phyloP scores from a whole-genome alignment of 306 rosid species.

The Vicia sativa region DNA sequence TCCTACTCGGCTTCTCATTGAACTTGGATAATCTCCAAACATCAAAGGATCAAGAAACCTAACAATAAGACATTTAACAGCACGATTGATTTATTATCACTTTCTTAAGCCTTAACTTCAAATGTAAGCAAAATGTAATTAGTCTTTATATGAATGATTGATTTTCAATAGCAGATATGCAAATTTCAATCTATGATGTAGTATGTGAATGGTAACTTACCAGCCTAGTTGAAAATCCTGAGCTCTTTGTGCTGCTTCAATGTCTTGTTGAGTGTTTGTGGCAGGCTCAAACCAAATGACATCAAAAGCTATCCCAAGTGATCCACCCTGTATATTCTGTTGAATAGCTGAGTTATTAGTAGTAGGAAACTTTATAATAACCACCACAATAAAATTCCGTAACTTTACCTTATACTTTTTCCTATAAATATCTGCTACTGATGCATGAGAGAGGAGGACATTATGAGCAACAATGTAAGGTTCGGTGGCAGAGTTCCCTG shows the following conservation, averaged over 20 bases:
- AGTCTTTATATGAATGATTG: background rate
- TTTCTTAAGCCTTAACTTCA: no score
- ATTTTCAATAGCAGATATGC: background rate
- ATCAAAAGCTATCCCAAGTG: slow-evolving; percentile 77
- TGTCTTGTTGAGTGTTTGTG: slow-evolving; percentile 64
- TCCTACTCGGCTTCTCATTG: slow-evolving; percentile 81
- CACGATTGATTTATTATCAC: background rate
- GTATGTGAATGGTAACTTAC: slow-evolving; percentile 46
- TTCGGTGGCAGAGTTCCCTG: slow-evolving; percentile 81
- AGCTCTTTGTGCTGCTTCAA: slow-evolving; percentile 80
- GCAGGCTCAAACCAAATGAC: slow-evolving; percentile 85
- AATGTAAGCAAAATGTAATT: background rate
- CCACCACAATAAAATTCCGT: background rate
- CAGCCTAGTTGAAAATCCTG: slow-evolving; percentile 98
- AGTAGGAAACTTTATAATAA: background rate
- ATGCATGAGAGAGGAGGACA: slow-evolving; percentile 72
- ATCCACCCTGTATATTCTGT: slow-evolving; percentile 71
- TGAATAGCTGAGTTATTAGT: background rate
- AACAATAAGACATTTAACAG: slow-evolving; percentile 19
- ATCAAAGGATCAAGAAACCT: slow-evolving; percentile 92
- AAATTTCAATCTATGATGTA: background rate
- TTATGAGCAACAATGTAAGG: slow-evolving; percentile 91
- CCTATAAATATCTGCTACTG: slow-evolving; percentile 60
- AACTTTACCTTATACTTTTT: slow-evolving; percentile 70
- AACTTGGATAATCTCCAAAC: slow-evolving; percentile 85